These are phyloP conservation scores for Saraca asoca DNA, from an alignment of 331 rosid species.

Conservation along the genomic window DNA sequence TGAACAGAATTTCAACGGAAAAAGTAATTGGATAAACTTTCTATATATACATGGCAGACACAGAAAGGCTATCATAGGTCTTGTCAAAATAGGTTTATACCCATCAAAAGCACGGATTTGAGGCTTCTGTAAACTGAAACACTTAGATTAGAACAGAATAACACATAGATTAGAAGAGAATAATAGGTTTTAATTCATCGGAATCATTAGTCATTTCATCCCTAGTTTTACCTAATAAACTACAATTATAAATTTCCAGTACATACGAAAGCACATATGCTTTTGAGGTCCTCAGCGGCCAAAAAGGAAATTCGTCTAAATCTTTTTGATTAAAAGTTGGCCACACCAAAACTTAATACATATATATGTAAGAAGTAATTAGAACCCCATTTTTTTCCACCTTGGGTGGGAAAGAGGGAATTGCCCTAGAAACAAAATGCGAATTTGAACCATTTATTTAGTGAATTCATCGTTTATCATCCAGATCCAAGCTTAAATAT, in stretches of 20 bases:
- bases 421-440: too few species aligned
- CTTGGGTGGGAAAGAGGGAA: neutral
- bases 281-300: neutral
- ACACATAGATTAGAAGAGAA: too few species aligned
- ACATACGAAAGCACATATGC: conserved; percentile 4
- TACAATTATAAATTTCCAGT: neutral
- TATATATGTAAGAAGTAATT: too few species aligned
- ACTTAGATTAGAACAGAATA: too few species aligned
- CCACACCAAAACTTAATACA: neutral
- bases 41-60: conserved; percentile 22
- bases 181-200: conserved; percentile 2
- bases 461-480: neutral
- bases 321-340: neutral
- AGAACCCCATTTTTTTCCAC: conserved; percentile 4
- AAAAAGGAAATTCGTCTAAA: neutral
- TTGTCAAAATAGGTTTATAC: conserved; percentile 43
- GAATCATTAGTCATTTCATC: conserved; percentile 33
- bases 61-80: conserved; percentile 41
- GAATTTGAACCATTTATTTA: neutral
- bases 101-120: conserved; percentile 17
- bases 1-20: too few species aligned
- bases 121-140: conserved; percentile 23
- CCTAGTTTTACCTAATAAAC: neutral
- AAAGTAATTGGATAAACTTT: too few species aligned
- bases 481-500: neutral